Conservation (phyloP, 129 eudicot genomes). For the Mikania micrantha region DNA sequence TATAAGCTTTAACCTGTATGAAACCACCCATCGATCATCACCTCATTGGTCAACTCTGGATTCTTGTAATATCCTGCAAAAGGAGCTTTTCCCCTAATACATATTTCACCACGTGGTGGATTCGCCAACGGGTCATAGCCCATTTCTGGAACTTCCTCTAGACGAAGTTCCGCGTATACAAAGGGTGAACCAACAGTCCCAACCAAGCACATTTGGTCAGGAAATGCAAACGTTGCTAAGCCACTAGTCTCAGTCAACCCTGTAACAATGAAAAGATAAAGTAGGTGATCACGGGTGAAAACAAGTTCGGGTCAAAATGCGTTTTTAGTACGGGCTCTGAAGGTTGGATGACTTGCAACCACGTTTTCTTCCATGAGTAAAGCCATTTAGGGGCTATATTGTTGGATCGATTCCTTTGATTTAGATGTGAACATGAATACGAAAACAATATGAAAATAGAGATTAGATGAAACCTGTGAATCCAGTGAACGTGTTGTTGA, state of each 20-base stretch:
- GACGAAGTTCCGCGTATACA: constrained; percentile 66
- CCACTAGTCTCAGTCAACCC: constrained; percentile 97
- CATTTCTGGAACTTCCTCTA: constrained; percentile 88
- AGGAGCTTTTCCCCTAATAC: constrained; percentile 51
- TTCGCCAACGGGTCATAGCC: constrained; percentile 74
- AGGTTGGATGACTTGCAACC: too few relatives aligned
- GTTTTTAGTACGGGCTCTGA: too few relatives aligned
- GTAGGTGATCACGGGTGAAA: not conserved
- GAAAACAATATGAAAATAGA: too few relatives aligned
- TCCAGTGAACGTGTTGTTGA: too few relatives aligned
- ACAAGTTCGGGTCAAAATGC: not conserved
- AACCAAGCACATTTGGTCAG: constrained; percentile 78
- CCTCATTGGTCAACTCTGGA: constrained; percentile 68
- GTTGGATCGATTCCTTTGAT: too few relatives aligned
- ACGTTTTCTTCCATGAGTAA: too few relatives aligned
- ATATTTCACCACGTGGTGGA: constrained; percentile 88
- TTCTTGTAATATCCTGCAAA: constrained; percentile 94
- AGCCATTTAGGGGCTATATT: too few relatives aligned
- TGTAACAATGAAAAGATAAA: constrained; percentile 13
- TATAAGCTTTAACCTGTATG: constrained; percentile 55
- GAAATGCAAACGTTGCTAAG: constrained; percentile 58
- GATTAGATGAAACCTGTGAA: too few relatives aligned
- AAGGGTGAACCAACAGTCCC: constrained; percentile 78
- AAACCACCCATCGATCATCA: constrained; percentile 79
- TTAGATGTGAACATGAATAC: too few relatives aligned